A percentile compares a stretch with the other conserved stretches of the same genome.
These are phyloP conservation scores for Paramecium bursaria DNA, from an alignment of 73 alveolate species.

Conservation along the genomic window DNA sequence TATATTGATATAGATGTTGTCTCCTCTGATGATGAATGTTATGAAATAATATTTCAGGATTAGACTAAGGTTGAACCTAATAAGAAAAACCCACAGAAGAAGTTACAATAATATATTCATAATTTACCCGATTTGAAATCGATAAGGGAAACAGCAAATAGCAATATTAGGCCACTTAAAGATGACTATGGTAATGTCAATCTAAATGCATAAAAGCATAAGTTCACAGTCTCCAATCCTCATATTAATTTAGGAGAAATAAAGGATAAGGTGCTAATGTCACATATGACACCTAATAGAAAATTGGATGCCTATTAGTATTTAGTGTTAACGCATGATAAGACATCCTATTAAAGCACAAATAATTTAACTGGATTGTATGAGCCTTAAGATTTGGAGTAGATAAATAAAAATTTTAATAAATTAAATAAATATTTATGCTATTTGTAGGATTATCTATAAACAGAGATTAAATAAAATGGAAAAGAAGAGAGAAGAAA, in stretches of 20 bases:
- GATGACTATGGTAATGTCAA: too few relatives aligned
- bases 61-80: background rate
- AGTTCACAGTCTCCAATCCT: constrained; percentile 33
- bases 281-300: constrained; percentile 57
- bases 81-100: background rate
- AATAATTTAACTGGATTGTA: constrained; percentile 40
- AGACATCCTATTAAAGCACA: background rate
- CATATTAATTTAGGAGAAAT: constrained; percentile 50
- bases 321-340: constrained; percentile 25
- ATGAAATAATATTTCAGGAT: constrained; percentile 20
- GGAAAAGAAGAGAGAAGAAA: too few relatives aligned
- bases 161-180: constrained; percentile 12
- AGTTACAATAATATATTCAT: background rate
- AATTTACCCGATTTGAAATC: constrained; percentile 28
- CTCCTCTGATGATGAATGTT: constrained; percentile 60
- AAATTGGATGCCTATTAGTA: constrained; percentile 48
- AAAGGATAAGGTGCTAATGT: constrained; percentile 21
- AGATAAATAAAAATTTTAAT: too few relatives aligned
- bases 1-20: constrained; percentile 32
- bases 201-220: too few relatives aligned
- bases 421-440: too few relatives aligned
- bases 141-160: constrained; percentile 40
- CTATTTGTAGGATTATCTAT: too few relatives aligned
- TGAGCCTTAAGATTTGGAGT: too few relatives aligned
- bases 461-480: too few relatives aligned